Conservation (phyloP, 768 basidiomycete genomes). For the Auricularia heimuer region DNA sequence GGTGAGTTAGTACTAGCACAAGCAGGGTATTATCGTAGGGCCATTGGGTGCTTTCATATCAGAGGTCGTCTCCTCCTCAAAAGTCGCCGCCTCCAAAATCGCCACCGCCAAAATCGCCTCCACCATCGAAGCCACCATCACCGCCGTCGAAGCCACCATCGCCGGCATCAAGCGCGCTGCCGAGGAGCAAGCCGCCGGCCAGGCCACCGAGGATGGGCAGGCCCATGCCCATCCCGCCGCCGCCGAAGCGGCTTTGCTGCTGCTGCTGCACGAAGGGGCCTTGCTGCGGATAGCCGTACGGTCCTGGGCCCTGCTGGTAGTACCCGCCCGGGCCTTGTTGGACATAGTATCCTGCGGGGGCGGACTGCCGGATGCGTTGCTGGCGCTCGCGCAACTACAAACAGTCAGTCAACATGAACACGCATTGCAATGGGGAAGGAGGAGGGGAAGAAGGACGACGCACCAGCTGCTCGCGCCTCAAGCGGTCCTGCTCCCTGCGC, state of each 20-base stretch:
- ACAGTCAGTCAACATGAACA: neutral
- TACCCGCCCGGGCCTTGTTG: constrained; percentile 1
- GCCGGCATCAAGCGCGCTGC: constrained; percentile 27
- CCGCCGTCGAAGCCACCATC: constrained; percentile 16
- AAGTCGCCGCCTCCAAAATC: constrained; percentile 13
- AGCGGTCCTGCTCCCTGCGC: neutral
- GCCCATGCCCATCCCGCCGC: constrained; percentile 25
- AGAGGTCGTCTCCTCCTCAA: neutral
- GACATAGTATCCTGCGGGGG: constrained; percentile 6
- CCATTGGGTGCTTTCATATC: too few relatives aligned
- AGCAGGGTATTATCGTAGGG: too few relatives aligned
- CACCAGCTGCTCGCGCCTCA: constrained; percentile 6
- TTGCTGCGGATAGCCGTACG: constrained; percentile 2
- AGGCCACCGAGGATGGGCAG: constrained; percentile 36
- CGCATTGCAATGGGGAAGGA: too few relatives aligned
- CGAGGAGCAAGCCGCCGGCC: constrained; percentile 41
- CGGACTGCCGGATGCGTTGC: neutral
- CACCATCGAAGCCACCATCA: constrained; percentile 27
- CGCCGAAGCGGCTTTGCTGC: constrained; percentile 8
- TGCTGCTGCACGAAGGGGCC: constrained; percentile 13
- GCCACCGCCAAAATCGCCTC: constrained; percentile 17
- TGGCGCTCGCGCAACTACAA: constrained; percentile 21
- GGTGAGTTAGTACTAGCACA: too few relatives aligned
- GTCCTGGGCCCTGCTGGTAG: constrained; percentile 7
- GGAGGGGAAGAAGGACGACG: constrained; percentile 10